phyloP scores from a whole-genome alignment of 2,329 filamentous ascomycete genomes.

The Fusarium zealandicum region DNA sequence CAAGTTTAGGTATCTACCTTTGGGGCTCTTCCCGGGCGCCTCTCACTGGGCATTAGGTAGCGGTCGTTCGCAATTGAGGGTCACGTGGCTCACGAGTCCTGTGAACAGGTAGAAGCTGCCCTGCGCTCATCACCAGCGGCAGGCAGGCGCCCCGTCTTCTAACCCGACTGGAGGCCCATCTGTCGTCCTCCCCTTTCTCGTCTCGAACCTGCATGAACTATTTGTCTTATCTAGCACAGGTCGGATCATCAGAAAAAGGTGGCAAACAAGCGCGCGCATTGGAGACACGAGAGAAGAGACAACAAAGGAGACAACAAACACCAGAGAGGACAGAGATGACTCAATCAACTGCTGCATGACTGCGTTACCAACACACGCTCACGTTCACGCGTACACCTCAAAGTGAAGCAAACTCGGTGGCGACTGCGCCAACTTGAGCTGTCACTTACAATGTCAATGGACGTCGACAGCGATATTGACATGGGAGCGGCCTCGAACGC shows the following conservation, averaged over 20 bases:
- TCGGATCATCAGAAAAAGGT: constrained; percentile 1
- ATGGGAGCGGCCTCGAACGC: constrained; percentile 17
- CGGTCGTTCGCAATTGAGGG: too few species aligned
- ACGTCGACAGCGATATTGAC: constrained; percentile 48
- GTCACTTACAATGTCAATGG: constrained; percentile 52
- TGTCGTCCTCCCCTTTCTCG: constrained; percentile 15
- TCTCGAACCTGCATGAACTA: constrained; percentile 21
- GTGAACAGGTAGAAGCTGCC: too few species aligned
- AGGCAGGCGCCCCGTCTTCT: too few species aligned
- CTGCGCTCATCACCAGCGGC: too few species aligned
- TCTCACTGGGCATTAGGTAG: too few species aligned
- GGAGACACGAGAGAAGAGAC: constrained; percentile 16
- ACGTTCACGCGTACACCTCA: background rate
- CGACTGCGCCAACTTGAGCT: constrained; percentile 1
- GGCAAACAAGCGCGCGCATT: constrained; percentile 1
- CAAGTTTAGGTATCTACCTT: too few species aligned
- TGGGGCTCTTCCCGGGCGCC: too few species aligned
- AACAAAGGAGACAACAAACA: constrained; percentile 21
- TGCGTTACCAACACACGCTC: background rate
- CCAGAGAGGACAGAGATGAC: too few species aligned
- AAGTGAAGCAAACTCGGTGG: background rate
- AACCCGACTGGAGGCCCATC: background rate
- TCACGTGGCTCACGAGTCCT: too few species aligned
- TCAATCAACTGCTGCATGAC: constrained; percentile 5
- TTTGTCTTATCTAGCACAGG: background rate